phyloP scores from a whole-genome alignment of 768 basidiomycete species.

The Leucogyrophana mollusca region DNA sequence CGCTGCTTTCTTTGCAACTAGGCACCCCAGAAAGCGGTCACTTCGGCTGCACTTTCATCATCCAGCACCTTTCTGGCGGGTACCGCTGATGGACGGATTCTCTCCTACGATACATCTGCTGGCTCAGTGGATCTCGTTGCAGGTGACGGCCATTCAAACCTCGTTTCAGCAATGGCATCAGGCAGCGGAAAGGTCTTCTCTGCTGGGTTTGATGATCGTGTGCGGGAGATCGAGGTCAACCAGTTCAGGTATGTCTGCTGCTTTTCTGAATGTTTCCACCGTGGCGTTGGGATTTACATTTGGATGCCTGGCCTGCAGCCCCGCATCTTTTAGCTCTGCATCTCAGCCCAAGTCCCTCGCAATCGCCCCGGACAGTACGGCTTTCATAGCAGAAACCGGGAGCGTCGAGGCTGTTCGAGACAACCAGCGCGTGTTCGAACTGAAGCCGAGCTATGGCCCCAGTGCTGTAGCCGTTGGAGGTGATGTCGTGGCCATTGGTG shows the following conservation, averaged over 20 bases:
- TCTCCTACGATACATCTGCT: constrained; percentile 52
- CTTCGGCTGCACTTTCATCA: constrained; percentile 46
- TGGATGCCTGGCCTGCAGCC: constrained; percentile 32
- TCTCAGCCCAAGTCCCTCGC: constrained; percentile 73
- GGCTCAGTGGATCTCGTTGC: constrained; percentile 37
- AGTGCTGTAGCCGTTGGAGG: constrained; percentile 56
- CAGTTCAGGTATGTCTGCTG: constrained; percentile 48
- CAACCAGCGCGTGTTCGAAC: constrained; percentile 65
- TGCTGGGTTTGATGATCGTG: constrained; percentile 77
- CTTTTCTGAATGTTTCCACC: constrained; percentile 1
- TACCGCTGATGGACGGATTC: constrained; percentile 73
- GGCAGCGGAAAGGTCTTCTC: constrained; percentile 55
- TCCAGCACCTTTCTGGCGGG: constrained; percentile 76
- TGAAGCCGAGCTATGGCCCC: constrained; percentile 51
- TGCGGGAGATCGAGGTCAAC: constrained; percentile 59
- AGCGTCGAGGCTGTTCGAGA: constrained; percentile 64
- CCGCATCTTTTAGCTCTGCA: constrained; percentile 47
- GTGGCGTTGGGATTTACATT: background rate
- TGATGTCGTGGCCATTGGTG: constrained; percentile 65
- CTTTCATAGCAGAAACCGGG: constrained; percentile 62
- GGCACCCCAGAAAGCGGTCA: constrained; percentile 84
- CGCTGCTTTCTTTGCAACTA: constrained; percentile 26
- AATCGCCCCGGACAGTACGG: constrained; percentile 53
- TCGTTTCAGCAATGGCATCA: constrained; percentile 61
- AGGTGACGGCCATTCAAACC: constrained; percentile 70